Conservation (phyloP, 257 asterid species). For the Primulina huaijiensis region DNA sequence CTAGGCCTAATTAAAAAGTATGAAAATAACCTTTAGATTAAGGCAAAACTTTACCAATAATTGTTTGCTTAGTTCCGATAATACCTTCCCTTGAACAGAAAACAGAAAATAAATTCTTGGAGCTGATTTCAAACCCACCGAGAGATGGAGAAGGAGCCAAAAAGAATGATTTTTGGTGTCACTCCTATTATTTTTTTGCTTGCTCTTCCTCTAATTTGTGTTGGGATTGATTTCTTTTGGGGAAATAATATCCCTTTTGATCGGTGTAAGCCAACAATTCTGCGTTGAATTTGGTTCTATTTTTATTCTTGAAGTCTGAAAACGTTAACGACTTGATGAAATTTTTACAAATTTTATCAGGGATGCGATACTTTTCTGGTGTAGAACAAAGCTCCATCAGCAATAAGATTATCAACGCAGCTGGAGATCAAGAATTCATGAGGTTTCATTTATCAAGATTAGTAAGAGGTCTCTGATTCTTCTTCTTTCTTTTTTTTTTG, state of each 20-base stretch:
- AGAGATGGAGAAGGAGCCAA: slow-evolving; percentile 25
- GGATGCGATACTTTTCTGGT: slow-evolving; percentile 17
- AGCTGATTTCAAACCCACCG: not conserved
- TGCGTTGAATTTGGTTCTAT: not conserved
- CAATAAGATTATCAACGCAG: not conserved
- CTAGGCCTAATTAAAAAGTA: not conserved
- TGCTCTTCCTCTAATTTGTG: slow-evolving; percentile 19
- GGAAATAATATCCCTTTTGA: slow-evolving; percentile 14
- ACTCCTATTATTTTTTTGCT: slow-evolving; percentile 12
- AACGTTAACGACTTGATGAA: too few relatives aligned
- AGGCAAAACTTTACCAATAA: not conserved
- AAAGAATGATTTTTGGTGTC: slow-evolving; percentile 21
- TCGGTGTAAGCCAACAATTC: slow-evolving; percentile 10
- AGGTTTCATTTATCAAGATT: slow-evolving; percentile 17
- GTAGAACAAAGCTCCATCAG: not conserved
- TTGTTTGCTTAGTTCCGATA: not conserved
- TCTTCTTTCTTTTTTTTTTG: not conserved
- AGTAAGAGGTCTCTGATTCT: slow-evolving; percentile 17
- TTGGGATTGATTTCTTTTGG: slow-evolving; percentile 20
- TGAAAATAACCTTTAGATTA: not conserved
- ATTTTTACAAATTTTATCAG: not conserved
- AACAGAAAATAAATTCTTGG: not conserved
- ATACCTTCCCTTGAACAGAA: not conserved
- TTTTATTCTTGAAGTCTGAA: not conserved
- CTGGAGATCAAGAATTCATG: slow-evolving; percentile 6